Evolutionary conservation across 495 filamentous ascomycete species (phyloP), one percentile per base, ranked within the genome.

Genomic region (Penicillium verhagenii): DNA sequence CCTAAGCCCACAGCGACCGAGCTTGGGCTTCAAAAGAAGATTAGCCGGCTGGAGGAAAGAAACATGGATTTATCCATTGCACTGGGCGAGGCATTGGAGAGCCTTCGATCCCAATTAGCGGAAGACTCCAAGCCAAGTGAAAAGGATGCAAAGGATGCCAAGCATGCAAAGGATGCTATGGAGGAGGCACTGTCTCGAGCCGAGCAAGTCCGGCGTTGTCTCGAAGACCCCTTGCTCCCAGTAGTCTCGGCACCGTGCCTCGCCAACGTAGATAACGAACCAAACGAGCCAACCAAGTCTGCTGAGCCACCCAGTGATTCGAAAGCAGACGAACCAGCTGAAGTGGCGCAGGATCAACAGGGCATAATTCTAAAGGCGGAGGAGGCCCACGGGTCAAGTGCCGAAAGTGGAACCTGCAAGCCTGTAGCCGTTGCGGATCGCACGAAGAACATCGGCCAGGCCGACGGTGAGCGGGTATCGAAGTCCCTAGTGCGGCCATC

Each of bases 141-240:
- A 10, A 57, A 53, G 21, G 45, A 60, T 31, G 47, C 54, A 9
- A 40, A 73, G 47, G 63, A 63, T n/a, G n/a, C n/a, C n/a, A n/a
- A n/a, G n/a, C n/a, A n/a, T n/a, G 49, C 55, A 10, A 57, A 53
- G 21, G 45, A 60, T 31, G 47, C 54, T 9, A 40, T 75, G 47
- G 63, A 63, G 56, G 48, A 88, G 14, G 84, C 86, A 3, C 81
- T 91, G 44, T 82, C 85, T 13, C 89, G 84, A 65, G 75, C 92
- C 2, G 87, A 93, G 61, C 86, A 87, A 49, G 87, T 94, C 28
- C 90, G 91, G 63, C 79, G 84, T 9, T 89, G 87, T 54, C 74
- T 96, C 9, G 85, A 88, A 60, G 86, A 93, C 57, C 62, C 82
- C 11, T 76, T 79, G 11, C 67, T 86, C 28, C 75, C 84, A 25